phyloP scores from a whole-genome alignment of 2,329 filamentous ascomycete genomes.

The Fusarium avenaceum region DNA sequence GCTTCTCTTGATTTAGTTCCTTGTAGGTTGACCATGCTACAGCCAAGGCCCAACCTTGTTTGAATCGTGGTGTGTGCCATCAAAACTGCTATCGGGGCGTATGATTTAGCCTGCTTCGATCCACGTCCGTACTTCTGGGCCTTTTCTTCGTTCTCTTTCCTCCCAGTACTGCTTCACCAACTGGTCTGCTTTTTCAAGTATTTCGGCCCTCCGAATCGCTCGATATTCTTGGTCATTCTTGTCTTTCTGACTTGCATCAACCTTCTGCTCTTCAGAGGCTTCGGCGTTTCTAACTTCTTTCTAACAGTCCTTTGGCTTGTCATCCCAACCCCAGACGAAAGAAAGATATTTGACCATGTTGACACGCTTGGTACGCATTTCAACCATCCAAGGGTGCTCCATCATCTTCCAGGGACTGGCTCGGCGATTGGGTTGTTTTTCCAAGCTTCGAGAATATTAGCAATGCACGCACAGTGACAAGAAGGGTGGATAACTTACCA shows the following conservation, averaged over 20 bases:
- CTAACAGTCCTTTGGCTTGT: conserved; percentile 42
- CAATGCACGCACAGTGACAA: not conserved
- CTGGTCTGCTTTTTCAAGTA: conserved; percentile 7
- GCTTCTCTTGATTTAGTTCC: conserved; percentile 7
- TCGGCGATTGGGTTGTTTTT: conserved; percentile 89
- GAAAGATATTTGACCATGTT: conserved; percentile 96
- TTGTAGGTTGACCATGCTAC: conserved; percentile 7
- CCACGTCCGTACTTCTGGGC: conserved; percentile 6
- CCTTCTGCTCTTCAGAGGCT: conserved; percentile 30
- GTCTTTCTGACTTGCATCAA: conserved; percentile 15
- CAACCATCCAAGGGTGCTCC: conserved; percentile 98
- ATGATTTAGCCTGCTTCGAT: conserved; percentile 15
- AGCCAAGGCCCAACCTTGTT: conserved; percentile 42
- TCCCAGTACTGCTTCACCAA: not conserved
- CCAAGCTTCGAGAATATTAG: conserved; percentile 73
- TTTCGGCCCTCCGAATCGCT: not conserved
- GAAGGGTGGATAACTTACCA: conserved; percentile 75
- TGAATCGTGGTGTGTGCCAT: conserved; percentile 25
- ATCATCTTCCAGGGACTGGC: conserved; percentile 99
- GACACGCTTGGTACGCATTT: conserved; percentile 95
- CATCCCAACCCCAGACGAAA: conserved; percentile 96
- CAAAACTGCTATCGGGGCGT: conserved; percentile 10
- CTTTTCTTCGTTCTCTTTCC: not conserved
- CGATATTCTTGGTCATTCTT: conserved; percentile 7
- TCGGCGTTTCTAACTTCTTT: conserved; percentile 28